Conservation (phyloP, 2,329 filamentous ascomycete genomes). For the Exophiala phaeomuriformis region DNA sequence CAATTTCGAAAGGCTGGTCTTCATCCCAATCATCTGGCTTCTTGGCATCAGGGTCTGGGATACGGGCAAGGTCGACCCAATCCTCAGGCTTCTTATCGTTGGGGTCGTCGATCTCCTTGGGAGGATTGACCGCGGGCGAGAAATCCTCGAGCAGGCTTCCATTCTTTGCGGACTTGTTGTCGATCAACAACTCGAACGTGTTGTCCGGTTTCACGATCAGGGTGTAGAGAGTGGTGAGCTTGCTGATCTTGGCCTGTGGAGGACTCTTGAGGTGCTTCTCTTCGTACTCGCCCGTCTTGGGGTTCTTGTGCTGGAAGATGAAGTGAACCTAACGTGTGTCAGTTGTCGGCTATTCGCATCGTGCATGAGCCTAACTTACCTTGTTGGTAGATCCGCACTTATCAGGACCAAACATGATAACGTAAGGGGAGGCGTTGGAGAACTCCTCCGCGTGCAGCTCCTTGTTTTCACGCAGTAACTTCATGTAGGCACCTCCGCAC, state of each 20-base stretch:
- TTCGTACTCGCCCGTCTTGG: constrained; percentile 98
- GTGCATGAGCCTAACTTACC: constrained; percentile 46
- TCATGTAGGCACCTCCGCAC: constrained; percentile 97
- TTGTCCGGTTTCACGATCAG: constrained; percentile 95
- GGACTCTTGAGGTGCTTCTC: constrained; percentile 93
- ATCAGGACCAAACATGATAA: constrained; percentile 99
- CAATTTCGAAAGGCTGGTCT: constrained; percentile 92
- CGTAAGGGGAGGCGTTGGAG: constrained; percentile 91
- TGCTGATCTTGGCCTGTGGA: constrained; percentile 78
- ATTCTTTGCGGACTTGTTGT: constrained; percentile 79
- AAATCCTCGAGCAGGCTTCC: constrained; percentile 94
- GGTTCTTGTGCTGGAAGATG: constrained; percentile 99
- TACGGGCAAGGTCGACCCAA: constrained; percentile 92
- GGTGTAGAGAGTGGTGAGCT: constrained; percentile 92
- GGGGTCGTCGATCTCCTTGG: constrained; percentile 87
- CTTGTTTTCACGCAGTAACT: constrained; percentile 96
- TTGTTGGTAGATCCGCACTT: constrained; percentile 99
- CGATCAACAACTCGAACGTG: constrained; percentile 85
- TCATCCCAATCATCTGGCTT: constrained; percentile 99
- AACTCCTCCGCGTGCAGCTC: constrained; percentile 96
- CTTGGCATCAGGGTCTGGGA: constrained; percentile 81
- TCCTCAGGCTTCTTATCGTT: constrained; percentile 89
- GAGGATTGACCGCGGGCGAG: constrained; percentile 83
- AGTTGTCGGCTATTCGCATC: neutral
- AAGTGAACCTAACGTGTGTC: constrained; percentile 56